phyloP scores from a whole-genome alignment of 768 basidiomycete species.

The Naganishia friedmannii region DNA sequence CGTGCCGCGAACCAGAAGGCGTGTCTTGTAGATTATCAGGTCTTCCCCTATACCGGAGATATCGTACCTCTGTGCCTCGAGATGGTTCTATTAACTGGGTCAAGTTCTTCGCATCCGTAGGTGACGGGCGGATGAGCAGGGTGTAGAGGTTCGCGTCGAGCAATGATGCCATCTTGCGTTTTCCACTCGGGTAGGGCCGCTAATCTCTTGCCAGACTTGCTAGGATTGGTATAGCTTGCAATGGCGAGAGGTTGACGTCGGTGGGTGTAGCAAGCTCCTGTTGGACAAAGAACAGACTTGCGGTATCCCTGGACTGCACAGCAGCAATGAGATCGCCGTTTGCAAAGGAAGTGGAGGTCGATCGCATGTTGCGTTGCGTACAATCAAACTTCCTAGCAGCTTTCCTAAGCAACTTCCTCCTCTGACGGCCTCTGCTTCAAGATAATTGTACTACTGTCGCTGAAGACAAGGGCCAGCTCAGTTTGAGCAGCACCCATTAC shows the following conservation, averaged over 20 bases:
- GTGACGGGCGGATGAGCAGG: slow-evolving; percentile 30
- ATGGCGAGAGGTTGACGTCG: neutral
- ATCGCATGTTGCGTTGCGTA: neutral
- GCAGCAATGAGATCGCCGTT: slow-evolving; percentile 15
- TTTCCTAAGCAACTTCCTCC: no score
- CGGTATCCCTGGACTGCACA: no score
- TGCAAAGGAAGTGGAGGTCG: slow-evolving; percentile 8
- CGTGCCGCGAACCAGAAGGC: neutral
- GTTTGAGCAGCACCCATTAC: neutral
- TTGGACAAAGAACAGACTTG: no score
- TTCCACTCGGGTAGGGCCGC: neutral
- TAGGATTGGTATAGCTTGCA: no score
- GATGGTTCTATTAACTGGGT: slow-evolving; percentile 27
- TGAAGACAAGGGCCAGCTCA: no score
- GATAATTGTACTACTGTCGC: no score
- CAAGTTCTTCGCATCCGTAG: slow-evolving; percentile 14
- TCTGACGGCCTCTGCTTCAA: no score
- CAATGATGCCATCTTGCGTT: slow-evolving; percentile 21
- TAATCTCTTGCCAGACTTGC: no score
- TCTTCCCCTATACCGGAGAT: slow-evolving; percentile 22
- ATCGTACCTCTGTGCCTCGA: slow-evolving; percentile 27
- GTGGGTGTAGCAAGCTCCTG: neutral
- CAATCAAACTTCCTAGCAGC: no score
- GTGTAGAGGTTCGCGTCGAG: slow-evolving; percentile 34
- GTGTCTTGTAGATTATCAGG: neutral